Base-by-base conservation (phyloP, 164 flowering plant genomes). In the Chloranthus sessilifolius region DNA sequence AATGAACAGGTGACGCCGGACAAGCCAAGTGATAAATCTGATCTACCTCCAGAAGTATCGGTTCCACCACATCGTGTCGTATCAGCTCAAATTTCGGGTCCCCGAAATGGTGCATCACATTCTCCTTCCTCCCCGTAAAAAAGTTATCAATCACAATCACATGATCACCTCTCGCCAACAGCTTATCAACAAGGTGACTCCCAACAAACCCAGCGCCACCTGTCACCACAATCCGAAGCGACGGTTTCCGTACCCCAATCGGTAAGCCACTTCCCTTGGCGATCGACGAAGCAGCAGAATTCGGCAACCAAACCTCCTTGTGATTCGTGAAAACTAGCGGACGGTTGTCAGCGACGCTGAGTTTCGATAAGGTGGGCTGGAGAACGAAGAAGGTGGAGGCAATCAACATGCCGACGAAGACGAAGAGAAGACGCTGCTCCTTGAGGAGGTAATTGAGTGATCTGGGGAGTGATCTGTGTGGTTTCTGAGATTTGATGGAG, bases 201-300 rank as follows among this genome's bases (percentile, higher is more conserved):
- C 98, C 98, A 1, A 90, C 96, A 27, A 90, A 90, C 7, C 98
- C 98, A 0, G 96, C 96, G 7, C 98, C 98, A 24, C 98, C 98
- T 0, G 98, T 91, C 5, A 91, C 95, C 43, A 91, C 92, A 42
- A 88, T 71, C 65, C 98, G 55, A 76, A 69, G 34, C 56, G 86
- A 47, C 68, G 52, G 58, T 47, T 71, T 52, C 33, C 64, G 68
- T 17, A 83, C 56, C 50, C 80, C 88, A 7, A 55, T 78, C 5
- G 95, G 89, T n/a, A 91, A 75, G 22, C 90, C 59, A 14, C 75
- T 67, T 1, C 54, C 53, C 51, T 53, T 65, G 11, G 52, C 74
- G 4, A 24, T 51, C 26, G 15, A 0, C 4, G 15, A 21, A 10
- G 7, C 20, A 38, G 19, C 28, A 17, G 12, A 27, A 23, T 23